A percentile compares a stretch with the other conserved stretches of the same genome.
phyloP scores from a whole-genome alignment of 805 yeast genomes.

The Candida coquimbonensis region DNA sequence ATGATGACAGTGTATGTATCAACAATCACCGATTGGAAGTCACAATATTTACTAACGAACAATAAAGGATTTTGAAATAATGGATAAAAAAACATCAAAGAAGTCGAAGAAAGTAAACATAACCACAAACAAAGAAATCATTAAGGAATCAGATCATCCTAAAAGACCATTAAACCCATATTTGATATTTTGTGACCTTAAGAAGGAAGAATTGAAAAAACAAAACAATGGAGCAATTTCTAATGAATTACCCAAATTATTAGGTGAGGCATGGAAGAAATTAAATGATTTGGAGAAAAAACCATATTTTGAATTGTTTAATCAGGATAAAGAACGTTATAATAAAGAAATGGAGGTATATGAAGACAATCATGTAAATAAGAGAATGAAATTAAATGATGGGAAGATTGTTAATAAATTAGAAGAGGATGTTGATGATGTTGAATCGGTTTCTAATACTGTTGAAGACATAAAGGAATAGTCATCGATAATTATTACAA shows the following conservation, averaged over 20 bases:
- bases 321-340: conserved; percentile 72
- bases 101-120: conserved; percentile 18
- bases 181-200: conserved; percentile 68
- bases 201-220: conserved; percentile 63
- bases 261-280: conserved; percentile 83
- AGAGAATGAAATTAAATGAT: conserved; percentile 1
- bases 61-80: conserved; percentile 10
- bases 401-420: not conserved
- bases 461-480: not conserved
- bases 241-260: conserved; percentile 61
- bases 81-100: conserved; percentile 13
- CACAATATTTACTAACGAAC: not conserved
- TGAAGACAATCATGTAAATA: conserved; percentile 16
- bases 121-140: conserved; percentile 20
- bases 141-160: conserved; percentile 79
- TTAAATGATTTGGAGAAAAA: conserved; percentile 61
- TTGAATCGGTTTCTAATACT: not conserved
- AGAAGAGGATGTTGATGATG: not conserved
- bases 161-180: conserved; percentile 90
- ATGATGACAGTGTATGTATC: conserved; percentile 1
- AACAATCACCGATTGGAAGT: too few relatives aligned
- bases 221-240: conserved; percentile 47
- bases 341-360: conserved; percentile 62
- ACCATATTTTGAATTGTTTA: conserved; percentile 69
- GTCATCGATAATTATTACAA: too few relatives aligned